Conservation (phyloP, 768 basidiomycete species). For the Russula abietina region DNA sequence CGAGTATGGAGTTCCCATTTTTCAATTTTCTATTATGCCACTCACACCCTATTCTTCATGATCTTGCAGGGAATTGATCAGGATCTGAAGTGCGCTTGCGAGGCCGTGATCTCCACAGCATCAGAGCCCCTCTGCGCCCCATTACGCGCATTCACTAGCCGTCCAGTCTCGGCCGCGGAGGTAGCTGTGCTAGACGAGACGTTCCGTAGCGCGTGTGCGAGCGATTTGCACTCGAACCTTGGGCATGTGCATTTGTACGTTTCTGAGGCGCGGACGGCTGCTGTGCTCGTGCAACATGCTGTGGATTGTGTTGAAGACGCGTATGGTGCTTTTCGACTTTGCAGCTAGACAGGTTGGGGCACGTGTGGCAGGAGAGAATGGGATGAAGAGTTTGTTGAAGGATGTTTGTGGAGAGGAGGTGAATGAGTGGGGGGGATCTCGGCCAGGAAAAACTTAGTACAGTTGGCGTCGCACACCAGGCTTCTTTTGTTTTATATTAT, state of each 20-base stretch:
- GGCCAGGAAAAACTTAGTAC: too few species aligned
- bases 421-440: neutral
- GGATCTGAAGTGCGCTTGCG: conserved; percentile 78
- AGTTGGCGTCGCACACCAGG: too few species aligned
- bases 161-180: conserved; percentile 49
- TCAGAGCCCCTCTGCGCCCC: conserved; percentile 52
- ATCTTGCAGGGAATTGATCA: conserved; percentile 70
- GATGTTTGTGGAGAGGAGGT: conserved; percentile 14
- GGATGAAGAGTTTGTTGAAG: conserved; percentile 29
- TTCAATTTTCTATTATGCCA: neutral
- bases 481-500: too few species aligned
- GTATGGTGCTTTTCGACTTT: conserved; percentile 69
- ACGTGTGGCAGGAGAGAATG: conserved; percentile 29
- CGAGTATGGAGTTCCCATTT: conserved; percentile 41
- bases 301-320: conserved; percentile 67
- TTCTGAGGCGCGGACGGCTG: conserved; percentile 70
- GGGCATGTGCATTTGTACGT: conserved; percentile 68
- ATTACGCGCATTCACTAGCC: conserved; percentile 57
- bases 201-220: conserved; percentile 51
- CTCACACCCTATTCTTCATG: neutral
- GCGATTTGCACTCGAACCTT: conserved; percentile 50
- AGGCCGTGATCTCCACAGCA: conserved; percentile 68
- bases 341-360: conserved; percentile 46
- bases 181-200: conserved; percentile 43
- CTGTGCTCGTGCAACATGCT: conserved; percentile 70